Percentiles rank a stretch among this genome's conserved stretches.
phyloP scores from a whole-genome alignment of 352 stramenopile genomes.

The Globisporangium echinulatum region DNA sequence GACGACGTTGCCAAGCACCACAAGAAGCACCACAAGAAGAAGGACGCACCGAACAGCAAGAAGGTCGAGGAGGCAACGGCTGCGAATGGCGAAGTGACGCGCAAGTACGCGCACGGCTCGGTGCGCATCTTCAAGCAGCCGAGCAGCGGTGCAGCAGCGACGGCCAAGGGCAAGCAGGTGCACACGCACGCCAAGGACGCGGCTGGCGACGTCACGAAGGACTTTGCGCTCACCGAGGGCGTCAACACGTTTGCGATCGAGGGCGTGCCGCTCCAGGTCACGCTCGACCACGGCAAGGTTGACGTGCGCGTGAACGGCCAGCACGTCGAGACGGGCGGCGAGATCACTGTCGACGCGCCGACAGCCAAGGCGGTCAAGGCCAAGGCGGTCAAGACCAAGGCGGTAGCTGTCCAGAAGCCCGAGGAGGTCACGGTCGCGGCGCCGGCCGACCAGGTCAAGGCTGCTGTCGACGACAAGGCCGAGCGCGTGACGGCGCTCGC shows the following conservation, averaged over 20 bases:
- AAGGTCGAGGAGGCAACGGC: constrained; percentile 9
- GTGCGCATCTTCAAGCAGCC: constrained; percentile 34
- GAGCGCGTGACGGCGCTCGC: constrained; percentile 43
- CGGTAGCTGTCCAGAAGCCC: constrained; percentile 17
- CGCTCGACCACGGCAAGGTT: constrained; percentile 11
- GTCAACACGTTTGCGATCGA: constrained; percentile 12
- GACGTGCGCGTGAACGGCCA: constrained; percentile 12
- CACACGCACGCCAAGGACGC: constrained; percentile 9
- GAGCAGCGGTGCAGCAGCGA: not conserved
- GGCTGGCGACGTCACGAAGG: constrained; percentile 10
- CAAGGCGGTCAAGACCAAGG: constrained; percentile 5
- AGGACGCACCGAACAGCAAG: constrained; percentile 17
- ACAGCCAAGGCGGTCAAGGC: not conserved
- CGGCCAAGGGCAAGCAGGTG: constrained; percentile 2
- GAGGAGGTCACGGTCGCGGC: constrained; percentile 13
- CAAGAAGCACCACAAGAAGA: constrained; percentile 13
- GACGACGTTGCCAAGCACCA: constrained; percentile 16
- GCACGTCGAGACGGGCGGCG: constrained; percentile 10
- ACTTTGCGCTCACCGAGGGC: constrained; percentile 14
- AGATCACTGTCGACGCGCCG: constrained; percentile 8
- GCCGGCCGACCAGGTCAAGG: not conserved
- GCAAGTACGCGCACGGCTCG: constrained; percentile 44
- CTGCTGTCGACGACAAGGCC: constrained; percentile 9
- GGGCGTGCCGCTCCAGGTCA: constrained; percentile 12
- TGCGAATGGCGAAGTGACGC: constrained; percentile 30